These are phyloP conservation scores for Ustilago loliicola DNA, from an alignment of 1,284 basidiomycete species.

Conservation along the genomic window DNA sequence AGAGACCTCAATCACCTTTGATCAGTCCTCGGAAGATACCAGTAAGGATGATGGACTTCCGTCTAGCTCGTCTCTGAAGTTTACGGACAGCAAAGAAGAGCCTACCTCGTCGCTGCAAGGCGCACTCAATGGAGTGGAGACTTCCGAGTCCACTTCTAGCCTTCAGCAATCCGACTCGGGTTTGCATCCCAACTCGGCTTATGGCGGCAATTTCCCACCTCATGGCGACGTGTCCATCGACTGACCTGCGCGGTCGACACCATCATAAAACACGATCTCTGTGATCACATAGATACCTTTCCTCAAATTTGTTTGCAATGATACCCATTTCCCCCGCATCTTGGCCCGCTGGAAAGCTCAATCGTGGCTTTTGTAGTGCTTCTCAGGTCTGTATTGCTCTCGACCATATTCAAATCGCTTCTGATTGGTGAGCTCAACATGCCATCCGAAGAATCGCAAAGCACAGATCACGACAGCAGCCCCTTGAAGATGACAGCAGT, in stretches of 20 bases:
- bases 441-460: neutral
- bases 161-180: neutral
- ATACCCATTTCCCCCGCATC: slow-evolving; percentile 16
- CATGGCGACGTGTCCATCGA: slow-evolving; percentile 43
- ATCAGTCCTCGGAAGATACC: slow-evolving; percentile 17
- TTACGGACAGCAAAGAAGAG: neutral
- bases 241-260: slow-evolving; percentile 6
- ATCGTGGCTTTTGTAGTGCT: neutral
- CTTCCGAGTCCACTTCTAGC: neutral
- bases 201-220: neutral
- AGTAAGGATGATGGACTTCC: slow-evolving; percentile 13
- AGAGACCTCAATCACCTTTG: slow-evolving; percentile 22
- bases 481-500: neutral
- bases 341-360: neutral
- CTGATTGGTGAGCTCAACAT: neutral
- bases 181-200: slow-evolving; percentile 14
- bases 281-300: slow-evolving; percentile 2
- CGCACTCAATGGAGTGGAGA: neutral
- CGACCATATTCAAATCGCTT: neutral
- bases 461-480: neutral
- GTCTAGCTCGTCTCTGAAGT: slow-evolving; percentile 16
- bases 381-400: neutral
- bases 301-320: slow-evolving; percentile 18
- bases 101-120: neutral
- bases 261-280: neutral